phyloP scores from a whole-genome alignment of 192 early-diverging fungal genomes.

The Coemansia sp. region DNA sequence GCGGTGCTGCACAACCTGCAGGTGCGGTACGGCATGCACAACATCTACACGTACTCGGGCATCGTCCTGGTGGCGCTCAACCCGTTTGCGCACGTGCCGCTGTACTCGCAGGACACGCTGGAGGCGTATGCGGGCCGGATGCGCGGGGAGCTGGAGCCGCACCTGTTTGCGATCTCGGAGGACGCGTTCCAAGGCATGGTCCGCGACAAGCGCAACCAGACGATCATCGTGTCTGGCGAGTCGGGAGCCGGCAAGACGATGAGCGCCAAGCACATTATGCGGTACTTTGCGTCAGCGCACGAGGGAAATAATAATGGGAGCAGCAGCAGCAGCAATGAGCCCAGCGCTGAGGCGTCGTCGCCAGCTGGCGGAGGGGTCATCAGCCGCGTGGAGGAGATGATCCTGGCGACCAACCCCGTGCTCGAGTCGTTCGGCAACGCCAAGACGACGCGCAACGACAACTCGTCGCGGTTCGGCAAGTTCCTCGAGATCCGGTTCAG shows the following conservation, averaged over 20 bases:
- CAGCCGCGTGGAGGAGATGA: slow-evolving; percentile 72
- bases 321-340: neutral
- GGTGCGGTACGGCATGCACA: slow-evolving; percentile 86
- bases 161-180: slow-evolving; percentile 98
- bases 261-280: slow-evolving; percentile 96
- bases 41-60: slow-evolving; percentile 99
- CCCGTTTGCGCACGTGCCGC: slow-evolving; percentile 82
- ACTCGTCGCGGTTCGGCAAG: slow-evolving; percentile 98
- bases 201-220: slow-evolving; percentile 91
- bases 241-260: slow-evolving; percentile 98
- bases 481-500: slow-evolving; percentile 97
- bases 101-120: slow-evolving; percentile 93
- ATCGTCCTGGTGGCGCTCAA: slow-evolving; percentile 98
- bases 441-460: slow-evolving; percentile 99
- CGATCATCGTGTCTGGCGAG: slow-evolving; percentile 97
- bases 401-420: slow-evolving; percentile 96
- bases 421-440: slow-evolving; percentile 99
- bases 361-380: slow-evolving; percentile 33
- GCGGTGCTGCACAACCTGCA: slow-evolving; percentile 92
- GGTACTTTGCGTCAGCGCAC: slow-evolving; percentile 89
- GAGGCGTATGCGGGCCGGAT: slow-evolving; percentile 91
- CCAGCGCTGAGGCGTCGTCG: too few species aligned
- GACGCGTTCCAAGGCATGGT: slow-evolving; percentile 97
- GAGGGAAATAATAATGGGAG: slow-evolving; percentile 37
- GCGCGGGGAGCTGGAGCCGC: slow-evolving; percentile 94